Evolutionary conservation across 805 yeast species (phyloP).

Genomic region (Hanseniaspora pseudoguilliermondii): DNA sequence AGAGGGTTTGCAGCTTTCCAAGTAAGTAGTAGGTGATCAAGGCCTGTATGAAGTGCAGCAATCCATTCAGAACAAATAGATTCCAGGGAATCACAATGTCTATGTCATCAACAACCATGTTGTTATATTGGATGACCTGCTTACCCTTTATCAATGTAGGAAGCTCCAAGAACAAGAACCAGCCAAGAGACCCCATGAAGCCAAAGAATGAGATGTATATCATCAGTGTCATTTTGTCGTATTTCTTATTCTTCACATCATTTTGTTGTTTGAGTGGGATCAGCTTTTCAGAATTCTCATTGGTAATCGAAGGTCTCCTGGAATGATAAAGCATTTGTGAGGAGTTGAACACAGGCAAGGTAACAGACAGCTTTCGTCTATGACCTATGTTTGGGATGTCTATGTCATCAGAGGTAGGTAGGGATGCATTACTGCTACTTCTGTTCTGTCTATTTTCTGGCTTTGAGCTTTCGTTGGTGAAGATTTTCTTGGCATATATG

Average conservation of each 20-base stretch:
- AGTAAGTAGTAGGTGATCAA: conserved; percentile 68
- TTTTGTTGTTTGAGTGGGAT: not conserved
- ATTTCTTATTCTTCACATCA: conserved; percentile 27
- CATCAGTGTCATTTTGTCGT: conserved; percentile 71
- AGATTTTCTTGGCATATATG: conserved; percentile 71
- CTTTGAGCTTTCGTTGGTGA: conserved; percentile 34
- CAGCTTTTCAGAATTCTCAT: not conserved
- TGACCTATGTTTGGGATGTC: conserved; percentile 1
- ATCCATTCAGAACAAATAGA: conserved; percentile 50
- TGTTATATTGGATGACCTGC: conserved; percentile 16
- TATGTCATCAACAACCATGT: conserved; percentile 19
- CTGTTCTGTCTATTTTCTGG: not conserved
- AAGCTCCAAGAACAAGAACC: conserved; percentile 57
- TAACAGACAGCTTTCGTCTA: not conserved
- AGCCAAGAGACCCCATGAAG: conserved; percentile 53
- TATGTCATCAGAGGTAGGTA: not conserved
- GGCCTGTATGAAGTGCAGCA: conserved; percentile 69
- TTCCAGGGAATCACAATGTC: conserved; percentile 32
- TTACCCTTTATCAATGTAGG: conserved; percentile 22
- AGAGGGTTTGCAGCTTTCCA: conserved; percentile 69
- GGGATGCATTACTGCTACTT: not conserved
- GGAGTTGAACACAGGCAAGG: conserved; percentile 8
- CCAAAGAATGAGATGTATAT: conserved; percentile 71
- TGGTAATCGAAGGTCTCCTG: not conserved
- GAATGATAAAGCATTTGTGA: not conserved